Base-by-base conservation (phyloP, 768 basidiomycete species). In the Trametes punicea region DNA sequence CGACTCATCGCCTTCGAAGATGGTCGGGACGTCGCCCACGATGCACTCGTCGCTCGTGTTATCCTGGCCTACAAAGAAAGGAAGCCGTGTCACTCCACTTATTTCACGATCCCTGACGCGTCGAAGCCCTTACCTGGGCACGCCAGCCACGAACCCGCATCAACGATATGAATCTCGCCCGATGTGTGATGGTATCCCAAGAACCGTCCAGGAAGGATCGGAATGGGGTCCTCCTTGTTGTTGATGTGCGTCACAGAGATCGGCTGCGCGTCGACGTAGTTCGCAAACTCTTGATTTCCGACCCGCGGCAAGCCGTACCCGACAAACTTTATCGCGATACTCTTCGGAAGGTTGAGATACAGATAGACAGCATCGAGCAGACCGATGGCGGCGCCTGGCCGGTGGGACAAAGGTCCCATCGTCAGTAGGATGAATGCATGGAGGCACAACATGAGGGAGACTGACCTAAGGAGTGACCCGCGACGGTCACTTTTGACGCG, bases 241-340 rank as follows among this genome's bases (percentile, higher is more conserved):
- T 80, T 84, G 66, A 86, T 76, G 54, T 79, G 83, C 8, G 76
- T 81, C 45, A 84, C 63, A 6, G 60, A 57, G 20, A 69, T 51
- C 9, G 71, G 57, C 40, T 77, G 69, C 11, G 72, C 64, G 57
- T 84, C 80, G 40, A 83, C 76, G 58, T 77, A 79, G 60, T 82
- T 60, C 2, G 83, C 83, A 51, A 84, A 87, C 0, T 73, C 79
- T 65, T 79, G 77, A 67, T 86, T 85, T 21, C 85, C 83, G 55
- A 75, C 70, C 26, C 69, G 58, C 13, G 71, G 72, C 49, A 71
- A 41, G n/a, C 71, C 71, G 54, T 70, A 73, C 1, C 59, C 64
- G 21, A 69, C 50, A 42, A 62, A 66, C 23, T 59, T 62, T 56
- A 69, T n/a, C n/a, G n/a, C 61, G 6, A 60, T 65, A 26, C 59